These are phyloP conservation scores for Brassica balearica DNA, from an alignment of 441 rosid genomes.

Conservation along the genomic window DNA sequence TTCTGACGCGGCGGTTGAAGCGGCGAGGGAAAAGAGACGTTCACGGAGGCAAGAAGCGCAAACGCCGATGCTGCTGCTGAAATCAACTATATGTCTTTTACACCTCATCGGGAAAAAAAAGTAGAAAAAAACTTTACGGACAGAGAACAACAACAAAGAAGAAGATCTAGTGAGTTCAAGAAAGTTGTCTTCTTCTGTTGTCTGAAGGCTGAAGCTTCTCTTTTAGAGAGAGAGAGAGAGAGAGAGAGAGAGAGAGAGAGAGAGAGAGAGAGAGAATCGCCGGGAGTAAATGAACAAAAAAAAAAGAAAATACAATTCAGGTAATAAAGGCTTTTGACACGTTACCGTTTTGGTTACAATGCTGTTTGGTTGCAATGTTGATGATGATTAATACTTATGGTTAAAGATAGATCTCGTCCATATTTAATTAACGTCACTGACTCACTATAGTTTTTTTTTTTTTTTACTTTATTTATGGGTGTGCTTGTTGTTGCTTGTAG, in stretches of 20 bases:
- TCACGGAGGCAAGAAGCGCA: conserved; percentile 93
- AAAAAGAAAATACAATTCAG: conserved; percentile 16
- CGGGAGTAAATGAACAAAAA: conserved; percentile 35
- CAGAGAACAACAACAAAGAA: conserved; percentile 25
- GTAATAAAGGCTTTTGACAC: conserved; percentile 40
- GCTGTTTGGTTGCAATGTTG: conserved; percentile 11
- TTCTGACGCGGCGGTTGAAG: conserved; percentile 56
- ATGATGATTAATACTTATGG: conserved; percentile 38
- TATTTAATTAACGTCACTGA: conserved; percentile 20
- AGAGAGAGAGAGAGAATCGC: conserved; percentile 35
- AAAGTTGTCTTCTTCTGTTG: conserved; percentile 24
- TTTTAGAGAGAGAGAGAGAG: conserved; percentile 18
- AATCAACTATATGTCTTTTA: conserved; percentile 69
- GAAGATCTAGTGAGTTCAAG: conserved; percentile 16
- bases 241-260: conserved; percentile 32
- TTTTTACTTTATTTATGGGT: conserved; percentile 4
- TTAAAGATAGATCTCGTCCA: conserved; percentile 25
- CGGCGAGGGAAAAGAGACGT: conserved; percentile 65
- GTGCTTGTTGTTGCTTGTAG: conserved; percentile 34
- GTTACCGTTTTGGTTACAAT: conserved; percentile 25
- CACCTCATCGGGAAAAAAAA: conserved; percentile 66
- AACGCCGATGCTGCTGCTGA: conserved; percentile 75
- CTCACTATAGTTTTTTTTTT: background rate
- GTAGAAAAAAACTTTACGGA: background rate
- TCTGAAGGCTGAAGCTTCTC: conserved; percentile 14